A percentile compares a stretch with the other conserved stretches of the same genome.
Evolutionary conservation across 2,329 filamentous ascomycete genomes (phyloP).

Genomic region (Fonsecaea pugnacius): DNA sequence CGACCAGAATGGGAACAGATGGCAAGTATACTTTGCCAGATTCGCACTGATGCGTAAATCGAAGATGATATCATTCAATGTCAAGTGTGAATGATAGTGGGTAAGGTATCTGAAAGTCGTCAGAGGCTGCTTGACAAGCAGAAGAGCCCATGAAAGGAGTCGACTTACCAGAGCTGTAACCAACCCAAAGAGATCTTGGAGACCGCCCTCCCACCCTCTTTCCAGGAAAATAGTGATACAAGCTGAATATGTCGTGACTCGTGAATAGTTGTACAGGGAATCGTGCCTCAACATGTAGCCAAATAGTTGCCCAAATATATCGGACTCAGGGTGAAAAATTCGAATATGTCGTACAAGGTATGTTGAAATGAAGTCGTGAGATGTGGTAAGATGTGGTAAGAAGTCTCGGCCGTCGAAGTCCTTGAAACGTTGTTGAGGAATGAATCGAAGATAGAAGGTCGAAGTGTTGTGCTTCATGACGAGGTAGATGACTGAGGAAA

Average conservation of each 20-base stretch:
- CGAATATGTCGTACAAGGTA: neutral
- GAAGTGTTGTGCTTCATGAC: neutral
- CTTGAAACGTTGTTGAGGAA: neutral
- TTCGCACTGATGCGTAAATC: neutral
- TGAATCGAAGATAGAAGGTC: neutral
- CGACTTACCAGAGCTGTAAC: neutral
- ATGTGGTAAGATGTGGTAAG: neutral
- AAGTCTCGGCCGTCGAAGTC: neutral
- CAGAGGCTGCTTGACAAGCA: neutral
- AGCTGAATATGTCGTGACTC: neutral
- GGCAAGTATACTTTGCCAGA: neutral
- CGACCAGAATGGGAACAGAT: neutral
- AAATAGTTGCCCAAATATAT: neutral
- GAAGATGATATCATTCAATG: neutral
- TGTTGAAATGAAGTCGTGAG: neutral
- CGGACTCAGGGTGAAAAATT: neutral
- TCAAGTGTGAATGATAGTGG: neutral
- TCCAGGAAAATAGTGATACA: neutral
- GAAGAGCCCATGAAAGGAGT: neutral
- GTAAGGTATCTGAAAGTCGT: neutral
- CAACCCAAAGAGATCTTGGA: neutral
- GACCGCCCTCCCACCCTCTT: neutral
- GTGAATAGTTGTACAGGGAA: neutral
- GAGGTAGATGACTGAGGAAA: neutral
- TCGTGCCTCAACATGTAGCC: neutral